Base-by-base conservation (phyloP, 164 flowering plant genomes). In the Stephania japonica region DNA sequence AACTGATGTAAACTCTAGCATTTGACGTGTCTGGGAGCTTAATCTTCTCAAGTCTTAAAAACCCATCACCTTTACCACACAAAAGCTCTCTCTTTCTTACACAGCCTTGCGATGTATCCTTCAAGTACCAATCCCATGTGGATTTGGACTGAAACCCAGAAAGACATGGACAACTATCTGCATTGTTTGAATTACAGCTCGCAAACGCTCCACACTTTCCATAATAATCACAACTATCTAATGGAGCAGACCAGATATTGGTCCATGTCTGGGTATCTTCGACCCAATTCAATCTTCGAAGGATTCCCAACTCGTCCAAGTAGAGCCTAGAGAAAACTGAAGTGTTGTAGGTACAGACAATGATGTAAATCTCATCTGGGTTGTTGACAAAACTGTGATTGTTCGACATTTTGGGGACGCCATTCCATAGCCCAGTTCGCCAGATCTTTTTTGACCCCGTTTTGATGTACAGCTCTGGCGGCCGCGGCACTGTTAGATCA, bases 391-490 rank as follows among this genome's bases (percentile, higher is more conserved):
- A 77, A 42, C 38, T 70, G 32, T 11, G 14, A 11, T 68, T 1
- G 0, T 12, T n/a, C 18, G 12, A 21, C 75, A 80, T 67, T 11
- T 69, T 75, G 2, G 78, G 79, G 0, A 70, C 6, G 2, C 64
- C 64, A 18, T 59, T 59, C 64, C 70, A 70, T 79, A 83, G 80
- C 12, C 86, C 86, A 8, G 61, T 72, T 59, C 88, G 67, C 63
- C 74, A 83, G 4, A 44, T 0, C 21, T 9, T 44, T 0, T 0
- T 23, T 9, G 66, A 12, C 0, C 81, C 80, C 19, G 78, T 78
- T 24, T 23, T 1, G 47, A 85, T 38, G 32, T 75, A 61, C 0
- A 65, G 7, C 27, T 86, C 76, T 3, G 86, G 84, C 7, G 65
- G 59, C 0, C 87, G 84, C 7, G 65, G 59, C 0, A 86, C 86